phyloP scores from a whole-genome alignment of 108 stramenopile genomes.

The Nannochloropsis gaditana region DNA sequence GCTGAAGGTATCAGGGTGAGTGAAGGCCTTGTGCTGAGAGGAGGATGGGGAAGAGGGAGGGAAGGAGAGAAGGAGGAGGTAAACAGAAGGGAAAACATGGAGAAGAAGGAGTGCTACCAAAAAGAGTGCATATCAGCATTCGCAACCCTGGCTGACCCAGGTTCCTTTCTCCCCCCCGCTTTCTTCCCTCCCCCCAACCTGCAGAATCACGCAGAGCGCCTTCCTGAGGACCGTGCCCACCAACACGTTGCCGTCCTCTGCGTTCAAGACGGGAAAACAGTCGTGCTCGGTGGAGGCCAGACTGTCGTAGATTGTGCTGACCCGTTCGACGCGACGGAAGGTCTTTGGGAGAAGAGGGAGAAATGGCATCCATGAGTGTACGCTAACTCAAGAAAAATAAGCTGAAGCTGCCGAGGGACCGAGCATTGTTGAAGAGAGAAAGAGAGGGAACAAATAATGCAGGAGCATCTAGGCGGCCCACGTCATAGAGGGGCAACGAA shows the following conservation, averaged over 20 bases:
- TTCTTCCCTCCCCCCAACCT: not conserved
- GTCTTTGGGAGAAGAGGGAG: slow-evolving; percentile 26
- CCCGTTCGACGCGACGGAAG: slow-evolving; percentile 32
- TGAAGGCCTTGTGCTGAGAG: slow-evolving; percentile 12
- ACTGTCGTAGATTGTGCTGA: slow-evolving; percentile 58
- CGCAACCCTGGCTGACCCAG: not conserved
- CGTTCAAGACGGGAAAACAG: slow-evolving; percentile 91
- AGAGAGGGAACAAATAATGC: not conserved
- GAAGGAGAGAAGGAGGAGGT: slow-evolving; percentile 2
- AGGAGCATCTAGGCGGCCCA: not conserved
- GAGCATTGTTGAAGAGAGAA: not conserved
- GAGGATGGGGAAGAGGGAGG: not conserved
- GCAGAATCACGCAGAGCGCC: slow-evolving; percentile 65
- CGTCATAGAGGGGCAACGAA: too few species aligned
- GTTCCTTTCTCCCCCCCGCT: not conserved
- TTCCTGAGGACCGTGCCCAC: slow-evolving; percentile 78
- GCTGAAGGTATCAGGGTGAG: not conserved
- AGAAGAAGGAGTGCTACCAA: not conserved
- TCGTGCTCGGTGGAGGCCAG: slow-evolving; percentile 68
- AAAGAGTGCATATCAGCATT: not conserved
- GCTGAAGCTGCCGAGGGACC: too few species aligned
- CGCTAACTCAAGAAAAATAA: not conserved
- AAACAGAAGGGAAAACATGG: too few species aligned
- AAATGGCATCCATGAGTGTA: not conserved
- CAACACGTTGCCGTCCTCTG: slow-evolving; percentile 66